Evolutionary conservation across 352 stramenopile species (phyloP).

Genomic region (Phytophthora lateralis): DNA sequence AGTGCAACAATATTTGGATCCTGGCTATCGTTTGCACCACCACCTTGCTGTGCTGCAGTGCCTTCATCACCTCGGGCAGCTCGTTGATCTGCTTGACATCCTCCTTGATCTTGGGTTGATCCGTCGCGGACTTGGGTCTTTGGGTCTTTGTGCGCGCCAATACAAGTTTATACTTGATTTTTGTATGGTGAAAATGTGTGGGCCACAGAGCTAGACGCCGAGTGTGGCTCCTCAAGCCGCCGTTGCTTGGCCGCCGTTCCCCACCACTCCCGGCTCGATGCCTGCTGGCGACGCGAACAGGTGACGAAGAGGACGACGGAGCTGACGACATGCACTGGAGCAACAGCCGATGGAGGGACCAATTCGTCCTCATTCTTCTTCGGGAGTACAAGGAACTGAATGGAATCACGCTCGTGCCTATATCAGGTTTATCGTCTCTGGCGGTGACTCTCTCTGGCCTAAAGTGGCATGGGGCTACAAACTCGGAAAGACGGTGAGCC

Average conservation of each 20-base stretch:
- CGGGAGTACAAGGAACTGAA: slow-evolving; percentile 28
- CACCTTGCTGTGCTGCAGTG: no score
- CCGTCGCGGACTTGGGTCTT: no score
- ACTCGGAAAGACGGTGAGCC: slow-evolving; percentile 21
- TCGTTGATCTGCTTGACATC: no score
- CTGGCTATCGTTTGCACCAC: no score
- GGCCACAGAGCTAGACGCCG: no score
- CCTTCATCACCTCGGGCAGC: no score
- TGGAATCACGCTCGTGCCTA: slow-evolving; percentile 30
- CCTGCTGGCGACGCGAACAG: background rate
- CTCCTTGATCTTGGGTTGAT: no score
- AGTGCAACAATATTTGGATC: no score
- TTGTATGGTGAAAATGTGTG: no score
- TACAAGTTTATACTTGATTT: no score
- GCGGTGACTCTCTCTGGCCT: slow-evolving; percentile 26
- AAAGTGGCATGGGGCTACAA: slow-evolving; percentile 25
- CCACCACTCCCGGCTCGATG: background rate
- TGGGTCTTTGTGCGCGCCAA: no score
- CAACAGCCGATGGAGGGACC: background rate
- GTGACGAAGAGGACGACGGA: background rate
- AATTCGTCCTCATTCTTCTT: slow-evolving; percentile 11
- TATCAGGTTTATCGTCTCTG: slow-evolving; percentile 35
- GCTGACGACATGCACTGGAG: background rate
- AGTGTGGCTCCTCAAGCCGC: background rate
- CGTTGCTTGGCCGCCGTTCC: background rate